These are phyloP conservation scores for Fraxinus albicans DNA, from an alignment of 305 asterid genomes.

Conservation along the genomic window DNA sequence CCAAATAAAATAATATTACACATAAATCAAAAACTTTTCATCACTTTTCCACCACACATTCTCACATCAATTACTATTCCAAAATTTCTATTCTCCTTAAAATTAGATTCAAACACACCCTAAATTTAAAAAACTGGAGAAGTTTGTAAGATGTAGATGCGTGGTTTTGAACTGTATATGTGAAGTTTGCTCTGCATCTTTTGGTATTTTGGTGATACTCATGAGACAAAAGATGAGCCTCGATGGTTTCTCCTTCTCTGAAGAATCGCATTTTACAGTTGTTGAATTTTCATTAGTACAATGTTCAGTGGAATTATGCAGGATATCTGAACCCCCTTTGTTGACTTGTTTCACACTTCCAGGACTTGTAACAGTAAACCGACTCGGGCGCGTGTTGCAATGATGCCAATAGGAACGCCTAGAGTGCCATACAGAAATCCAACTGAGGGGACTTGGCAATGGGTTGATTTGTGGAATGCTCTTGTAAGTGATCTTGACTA, in stretches of 20 bases:
- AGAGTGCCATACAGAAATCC: conserved; percentile 81
- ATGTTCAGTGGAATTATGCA: conserved; percentile 13
- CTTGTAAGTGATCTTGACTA: conserved; percentile 65
- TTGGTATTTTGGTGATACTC: not conserved
- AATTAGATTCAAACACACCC: too few species aligned
- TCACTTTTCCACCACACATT: too few species aligned
- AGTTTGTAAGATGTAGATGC: not conserved
- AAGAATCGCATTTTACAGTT: not conserved
- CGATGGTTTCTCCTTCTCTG: not conserved
- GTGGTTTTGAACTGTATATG: not conserved
- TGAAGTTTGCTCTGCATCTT: not conserved
- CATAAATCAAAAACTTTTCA: too few species aligned
- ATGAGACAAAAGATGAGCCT: not conserved
- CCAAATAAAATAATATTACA: too few species aligned
- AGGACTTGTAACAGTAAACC: conserved; percentile 47
- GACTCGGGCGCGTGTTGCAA: conserved; percentile 57
- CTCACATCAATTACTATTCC: too few species aligned
- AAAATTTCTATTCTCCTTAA: too few species aligned
- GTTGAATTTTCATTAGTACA: not conserved
- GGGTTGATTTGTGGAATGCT: conserved; percentile 96
- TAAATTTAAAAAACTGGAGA: not conserved
- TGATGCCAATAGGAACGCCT: conserved; percentile 98
- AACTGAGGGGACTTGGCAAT: conserved; percentile 77
- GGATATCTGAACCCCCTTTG: conserved; percentile 4
- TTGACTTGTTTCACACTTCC: conserved; percentile 23